Percentiles rank a stretch among this genome's conserved stretches.
Evolutionary conservation across 106 monocot species (phyloP).

Genomic region (Posidonia australis): DNA sequence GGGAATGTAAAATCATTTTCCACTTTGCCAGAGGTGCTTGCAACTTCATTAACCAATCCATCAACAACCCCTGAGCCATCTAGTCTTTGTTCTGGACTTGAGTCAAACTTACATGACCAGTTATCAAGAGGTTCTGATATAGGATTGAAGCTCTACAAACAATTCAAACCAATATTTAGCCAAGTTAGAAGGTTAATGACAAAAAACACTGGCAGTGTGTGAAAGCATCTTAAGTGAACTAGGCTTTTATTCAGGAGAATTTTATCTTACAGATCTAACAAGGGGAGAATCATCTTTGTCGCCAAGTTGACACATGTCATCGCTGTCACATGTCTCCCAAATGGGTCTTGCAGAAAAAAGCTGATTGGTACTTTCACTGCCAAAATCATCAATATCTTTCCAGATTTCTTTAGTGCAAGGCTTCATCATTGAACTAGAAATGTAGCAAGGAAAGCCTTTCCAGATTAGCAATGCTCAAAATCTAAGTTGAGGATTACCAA

Average conservation of each 20-base stretch:
- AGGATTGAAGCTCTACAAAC: conserved; percentile 71
- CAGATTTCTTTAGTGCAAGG: conserved; percentile 3
- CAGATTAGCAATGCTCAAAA: background rate
- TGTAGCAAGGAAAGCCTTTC: conserved; percentile 2
- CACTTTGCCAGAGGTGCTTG: conserved; percentile 1
- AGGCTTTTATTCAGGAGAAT: background rate
- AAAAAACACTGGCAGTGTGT: background rate
- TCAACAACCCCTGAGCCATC: conserved; percentile 13
- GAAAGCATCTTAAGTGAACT: background rate
- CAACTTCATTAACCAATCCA: conserved; percentile 16
- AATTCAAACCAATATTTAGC: background rate
- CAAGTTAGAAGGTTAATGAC: background rate
- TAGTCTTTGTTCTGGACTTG: conserved; percentile 30
- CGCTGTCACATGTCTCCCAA: conserved; percentile 31
- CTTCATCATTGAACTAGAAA: conserved; percentile 1
- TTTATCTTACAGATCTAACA: conserved; percentile 38
- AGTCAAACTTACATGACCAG: conserved; percentile 54
- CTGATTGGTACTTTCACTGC: conserved; percentile 18
- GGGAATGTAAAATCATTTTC: conserved; percentile 53
- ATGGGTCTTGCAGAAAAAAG: conserved; percentile 24
- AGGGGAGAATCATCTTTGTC: conserved; percentile 34
- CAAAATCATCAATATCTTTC: conserved; percentile 4
- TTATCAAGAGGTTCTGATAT: conserved; percentile 80
- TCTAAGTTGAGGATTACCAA: no score
- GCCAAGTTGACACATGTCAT: conserved; percentile 50